Evolutionary conservation across 2,329 filamentous ascomycete species (phyloP), one percentile per base, ranked within the genome.

Genomic region (Apiospora arundinis): DNA sequence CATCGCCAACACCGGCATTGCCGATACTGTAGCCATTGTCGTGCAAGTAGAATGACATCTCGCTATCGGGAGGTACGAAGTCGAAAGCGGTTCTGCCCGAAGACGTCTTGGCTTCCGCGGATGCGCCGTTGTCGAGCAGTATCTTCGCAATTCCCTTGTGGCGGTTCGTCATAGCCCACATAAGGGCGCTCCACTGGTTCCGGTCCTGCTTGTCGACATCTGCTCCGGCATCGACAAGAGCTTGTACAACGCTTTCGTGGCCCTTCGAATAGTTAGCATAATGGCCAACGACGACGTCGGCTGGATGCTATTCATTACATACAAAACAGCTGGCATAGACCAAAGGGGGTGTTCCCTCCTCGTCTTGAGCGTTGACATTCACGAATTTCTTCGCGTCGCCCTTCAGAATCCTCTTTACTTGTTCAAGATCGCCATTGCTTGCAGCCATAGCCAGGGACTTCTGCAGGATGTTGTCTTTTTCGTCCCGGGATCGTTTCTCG

Each of bases 151-250:
- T 99, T 67, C 91, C 92, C 83, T 98, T 98, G 83, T 99, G 96
- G 71, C 95, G 87, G 82, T 99, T 99, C 70, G 96, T 99, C 94
- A 98, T 98, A 68, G 96, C 95, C 96, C 96, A 99, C 95, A 99
- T 99, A 73, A 99, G 87, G 18, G 96, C 93, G 78, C 94, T 98
- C 96, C 96, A 99, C 79, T 97, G 92, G 80, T 98, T 98, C 74
- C 92, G 93, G 80, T 99, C 96, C 82, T 98, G 95, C 77, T 92
- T 92, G 83, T 99, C 95, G 69, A 98, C 95, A 77, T 94, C 90
- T 49, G 92, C 95, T 32, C 95, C 95, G 12, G 94, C 94, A 72
- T 94, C 90, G 69, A 99, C 90, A 69, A 99, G 88, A 48, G 92
- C 90, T 72, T 92, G 89, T 32, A 98, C 96, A 4, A 97, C 95